Percentiles rank a stretch among this genome's conserved stretches.
Evolutionary conservation across 2,329 filamentous ascomycete genomes (phyloP).

Genomic region (Venturiaceae sp.): DNA sequence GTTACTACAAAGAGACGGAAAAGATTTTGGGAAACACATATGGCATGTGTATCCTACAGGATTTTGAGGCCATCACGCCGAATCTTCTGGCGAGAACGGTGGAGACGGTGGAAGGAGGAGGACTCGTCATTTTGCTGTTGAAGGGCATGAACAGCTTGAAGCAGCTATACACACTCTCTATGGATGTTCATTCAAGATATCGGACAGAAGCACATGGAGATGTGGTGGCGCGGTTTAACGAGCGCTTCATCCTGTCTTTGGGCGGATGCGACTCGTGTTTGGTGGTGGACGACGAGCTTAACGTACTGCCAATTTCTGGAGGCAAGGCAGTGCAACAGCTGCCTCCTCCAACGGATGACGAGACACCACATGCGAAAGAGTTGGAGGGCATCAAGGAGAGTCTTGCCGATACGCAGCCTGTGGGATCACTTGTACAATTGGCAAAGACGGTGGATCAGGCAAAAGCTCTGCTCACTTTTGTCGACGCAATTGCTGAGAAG

Average conservation of each 20-base stretch:
- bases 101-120: constrained; percentile 95
- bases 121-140: constrained; percentile 77
- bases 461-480: constrained; percentile 92
- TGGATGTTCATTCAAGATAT: constrained; percentile 97
- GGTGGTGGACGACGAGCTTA: constrained; percentile 95
- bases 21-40: constrained; percentile 98
- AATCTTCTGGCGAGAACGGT: constrained; percentile 91
- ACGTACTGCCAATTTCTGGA: constrained; percentile 92
- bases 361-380: constrained; percentile 62
- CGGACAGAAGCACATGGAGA: constrained; percentile 93
- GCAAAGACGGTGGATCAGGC: constrained; percentile 92
- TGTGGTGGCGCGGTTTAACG: constrained; percentile 93
- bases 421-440: constrained; percentile 74
- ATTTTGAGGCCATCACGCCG: constrained; percentile 96
- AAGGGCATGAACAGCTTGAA: constrained; percentile 97
- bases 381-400: constrained; percentile 81
- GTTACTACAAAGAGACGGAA: constrained; percentile 99
- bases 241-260: constrained; percentile 89
- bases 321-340: constrained; percentile 81
- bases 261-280: constrained; percentile 92
- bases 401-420: constrained; percentile 73
- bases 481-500: constrained; percentile 94
- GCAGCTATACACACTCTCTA: constrained; percentile 90
- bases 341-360: constrained; percentile 62
- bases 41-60: constrained; percentile 95